Percentiles rank a stretch among this genome's conserved stretches.
Conservation (phyloP, 805 yeast genomes). For the Yarrowia sp. region DNA sequence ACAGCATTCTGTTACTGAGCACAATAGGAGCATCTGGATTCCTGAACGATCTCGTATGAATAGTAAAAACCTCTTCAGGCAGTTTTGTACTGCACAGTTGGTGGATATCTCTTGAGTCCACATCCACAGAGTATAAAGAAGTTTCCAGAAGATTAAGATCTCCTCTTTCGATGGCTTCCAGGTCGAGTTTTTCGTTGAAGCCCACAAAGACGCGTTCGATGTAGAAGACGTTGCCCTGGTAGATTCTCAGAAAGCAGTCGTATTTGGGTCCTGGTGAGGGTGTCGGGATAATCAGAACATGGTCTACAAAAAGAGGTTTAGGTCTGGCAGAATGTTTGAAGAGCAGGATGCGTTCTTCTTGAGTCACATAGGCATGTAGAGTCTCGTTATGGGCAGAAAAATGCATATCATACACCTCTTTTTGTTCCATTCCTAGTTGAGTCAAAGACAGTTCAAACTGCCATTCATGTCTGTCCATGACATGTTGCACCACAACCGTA, state of each 20-base stretch:
- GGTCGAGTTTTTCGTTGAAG: background rate
- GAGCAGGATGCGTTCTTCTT: background rate
- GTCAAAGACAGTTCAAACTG: background rate
- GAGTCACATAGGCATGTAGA: background rate
- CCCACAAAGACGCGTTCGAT: background rate
- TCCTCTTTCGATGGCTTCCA: background rate
- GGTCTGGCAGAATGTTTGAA: background rate
- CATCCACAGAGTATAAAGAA: background rate
- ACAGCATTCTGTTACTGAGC: background rate
- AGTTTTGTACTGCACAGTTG: background rate
- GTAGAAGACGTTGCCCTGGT: constrained; percentile 4
- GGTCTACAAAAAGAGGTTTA: background rate
- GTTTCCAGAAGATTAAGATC: background rate
- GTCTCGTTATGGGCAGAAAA: background rate
- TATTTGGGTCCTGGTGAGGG: background rate
- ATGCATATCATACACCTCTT: background rate
- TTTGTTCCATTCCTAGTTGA: background rate
- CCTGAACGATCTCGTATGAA: background rate
- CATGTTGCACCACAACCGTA: background rate
- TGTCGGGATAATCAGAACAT: background rate
- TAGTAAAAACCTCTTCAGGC: background rate
- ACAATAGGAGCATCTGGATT: background rate
- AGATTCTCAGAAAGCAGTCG: background rate
- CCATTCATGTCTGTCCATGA: background rate
- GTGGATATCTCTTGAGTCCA: background rate